These are phyloP conservation scores for Stromatinia cepivora DNA, from an alignment of 2,329 filamentous ascomycete species.

Conservation along the genomic window DNA sequence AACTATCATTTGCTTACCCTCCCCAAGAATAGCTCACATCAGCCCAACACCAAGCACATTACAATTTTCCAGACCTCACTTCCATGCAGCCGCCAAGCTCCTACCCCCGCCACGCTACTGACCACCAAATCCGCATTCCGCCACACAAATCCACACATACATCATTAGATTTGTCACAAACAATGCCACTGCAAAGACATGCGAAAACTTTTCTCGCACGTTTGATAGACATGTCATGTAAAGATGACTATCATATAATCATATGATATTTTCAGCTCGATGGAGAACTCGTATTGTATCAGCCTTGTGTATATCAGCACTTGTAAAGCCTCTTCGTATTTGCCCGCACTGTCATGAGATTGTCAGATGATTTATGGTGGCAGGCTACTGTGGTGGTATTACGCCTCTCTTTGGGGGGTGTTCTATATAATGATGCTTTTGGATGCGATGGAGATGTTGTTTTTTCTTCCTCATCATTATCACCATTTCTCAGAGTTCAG, in stretches of 20 bases:
- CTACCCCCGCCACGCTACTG: background rate
- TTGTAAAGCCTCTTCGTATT: slow-evolving; percentile 17
- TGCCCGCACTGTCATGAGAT: background rate
- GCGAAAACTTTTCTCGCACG: background rate
- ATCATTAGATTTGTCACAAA: slow-evolving; percentile 4
- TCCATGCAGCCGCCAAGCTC: background rate
- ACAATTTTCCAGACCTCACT: background rate
- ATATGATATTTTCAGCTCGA: slow-evolving; percentile 17
- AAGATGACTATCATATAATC: background rate
- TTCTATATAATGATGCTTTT: slow-evolving; percentile 3
- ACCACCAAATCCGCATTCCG: too few relatives aligned
- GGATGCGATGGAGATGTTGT: background rate
- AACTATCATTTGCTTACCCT: background rate
- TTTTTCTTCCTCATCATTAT: background rate
- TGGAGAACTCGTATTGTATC: background rate
- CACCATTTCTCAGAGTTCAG: background rate
- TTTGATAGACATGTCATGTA: background rate
- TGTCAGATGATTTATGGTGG: background rate
- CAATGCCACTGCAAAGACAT: background rate
- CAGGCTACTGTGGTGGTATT: background rate
- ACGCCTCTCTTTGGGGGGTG: background rate
- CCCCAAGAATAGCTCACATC: slow-evolving; percentile 5
- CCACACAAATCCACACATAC: background rate
- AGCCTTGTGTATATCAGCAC: slow-evolving; percentile 7
- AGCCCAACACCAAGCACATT: background rate